Evolutionary conservation across 345 rosid species (phyloP).

Genomic region (Ceriops decandra): DNA sequence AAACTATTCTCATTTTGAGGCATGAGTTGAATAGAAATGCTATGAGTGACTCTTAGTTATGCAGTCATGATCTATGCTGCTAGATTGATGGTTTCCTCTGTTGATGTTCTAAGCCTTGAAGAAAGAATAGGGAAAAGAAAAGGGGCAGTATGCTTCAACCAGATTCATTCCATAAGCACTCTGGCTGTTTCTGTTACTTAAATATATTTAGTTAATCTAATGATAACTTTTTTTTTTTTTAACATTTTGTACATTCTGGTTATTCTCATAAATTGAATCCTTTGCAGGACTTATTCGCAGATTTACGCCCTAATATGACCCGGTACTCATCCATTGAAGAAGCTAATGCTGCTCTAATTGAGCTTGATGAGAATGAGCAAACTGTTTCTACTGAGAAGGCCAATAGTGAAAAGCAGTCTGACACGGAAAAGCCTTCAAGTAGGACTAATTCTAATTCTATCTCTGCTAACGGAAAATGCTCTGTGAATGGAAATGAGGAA

Average conservation of each 20-base stretch:
- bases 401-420: slow-evolving; percentile 57
- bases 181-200: neutral
- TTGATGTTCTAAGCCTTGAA: no score
- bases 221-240: neutral
- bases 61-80: no score
- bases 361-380: slow-evolving; percentile 77
- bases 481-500: slow-evolving; percentile 51
- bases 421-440: slow-evolving; percentile 50
- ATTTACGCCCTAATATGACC: slow-evolving; percentile 78
- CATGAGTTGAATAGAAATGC: neutral
- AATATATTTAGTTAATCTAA: neutral
- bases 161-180: no score
- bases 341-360: slow-evolving; percentile 68
- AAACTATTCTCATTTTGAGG: no score
- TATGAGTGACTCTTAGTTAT: no score
- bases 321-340: slow-evolving; percentile 75
- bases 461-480: slow-evolving; percentile 49
- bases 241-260: neutral
- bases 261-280: slow-evolving; percentile 23
- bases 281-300: slow-evolving; percentile 89
- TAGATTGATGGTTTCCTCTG: no score
- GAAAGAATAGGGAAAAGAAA: no score
- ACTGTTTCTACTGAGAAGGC: slow-evolving; percentile 53
- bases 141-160: no score
- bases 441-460: slow-evolving; percentile 35